Conservation (phyloP, 2,329 filamentous ascomycete genomes). For the Paracamarosporium sp. region DNA sequence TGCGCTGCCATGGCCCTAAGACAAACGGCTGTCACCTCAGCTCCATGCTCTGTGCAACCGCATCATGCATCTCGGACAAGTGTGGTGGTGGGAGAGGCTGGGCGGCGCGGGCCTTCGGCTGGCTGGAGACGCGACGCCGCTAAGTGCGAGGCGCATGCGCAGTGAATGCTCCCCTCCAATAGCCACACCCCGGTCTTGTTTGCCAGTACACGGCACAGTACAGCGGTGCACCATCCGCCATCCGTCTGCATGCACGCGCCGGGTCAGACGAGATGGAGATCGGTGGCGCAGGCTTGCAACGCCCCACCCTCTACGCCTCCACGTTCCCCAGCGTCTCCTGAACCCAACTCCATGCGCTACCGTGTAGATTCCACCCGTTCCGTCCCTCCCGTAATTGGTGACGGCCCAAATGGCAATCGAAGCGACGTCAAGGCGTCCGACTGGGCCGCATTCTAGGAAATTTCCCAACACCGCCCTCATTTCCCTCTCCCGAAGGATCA, state of each 20-base stretch:
- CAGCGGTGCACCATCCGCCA: too few relatives aligned
- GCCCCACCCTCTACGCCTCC: background rate
- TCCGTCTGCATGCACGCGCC: background rate
- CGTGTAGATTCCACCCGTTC: too few relatives aligned
- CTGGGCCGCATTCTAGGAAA: too few relatives aligned
- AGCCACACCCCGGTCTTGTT: too few relatives aligned
- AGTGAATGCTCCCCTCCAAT: background rate
- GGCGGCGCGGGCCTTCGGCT: background rate
- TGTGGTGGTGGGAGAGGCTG: background rate
- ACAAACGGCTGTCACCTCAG: constrained; percentile 44
- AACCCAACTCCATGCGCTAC: too few relatives aligned
- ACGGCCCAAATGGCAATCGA: too few relatives aligned
- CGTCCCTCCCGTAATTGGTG: too few relatives aligned
- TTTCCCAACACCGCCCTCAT: too few relatives aligned
- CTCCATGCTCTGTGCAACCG: constrained; percentile 35
- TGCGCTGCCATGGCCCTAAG: constrained; percentile 29
- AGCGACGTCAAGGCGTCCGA: background rate
- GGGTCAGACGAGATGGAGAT: background rate
- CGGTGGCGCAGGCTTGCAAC: constrained; percentile 2
- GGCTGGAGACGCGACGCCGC: too few relatives aligned
- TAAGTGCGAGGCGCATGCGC: too few relatives aligned
- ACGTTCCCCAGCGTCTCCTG: background rate
- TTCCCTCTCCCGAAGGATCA: background rate
- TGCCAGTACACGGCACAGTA: too few relatives aligned
- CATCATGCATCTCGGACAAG: background rate